Evolutionary conservation across 2,329 filamentous ascomycete species (phyloP).

Genomic region (Botrytis porri): DNA sequence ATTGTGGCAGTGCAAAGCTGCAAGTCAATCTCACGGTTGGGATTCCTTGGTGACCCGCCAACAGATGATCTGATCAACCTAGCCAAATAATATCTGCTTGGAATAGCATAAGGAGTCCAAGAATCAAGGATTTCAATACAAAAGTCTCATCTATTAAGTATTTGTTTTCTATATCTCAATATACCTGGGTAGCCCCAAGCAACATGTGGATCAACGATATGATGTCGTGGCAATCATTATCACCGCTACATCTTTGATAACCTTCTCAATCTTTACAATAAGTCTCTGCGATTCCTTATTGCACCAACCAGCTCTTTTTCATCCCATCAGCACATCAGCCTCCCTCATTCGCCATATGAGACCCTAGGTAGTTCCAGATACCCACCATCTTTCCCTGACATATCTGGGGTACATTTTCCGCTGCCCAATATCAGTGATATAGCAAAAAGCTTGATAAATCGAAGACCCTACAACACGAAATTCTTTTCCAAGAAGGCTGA

Average conservation of each 20-base stretch:
- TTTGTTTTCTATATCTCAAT: background rate
- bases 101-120: background rate
- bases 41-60: background rate
- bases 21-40: background rate
- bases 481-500: background rate
- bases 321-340: background rate
- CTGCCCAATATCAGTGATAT: background rate
- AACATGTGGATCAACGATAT: conserved; percentile 14
- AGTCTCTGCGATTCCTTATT: background rate
- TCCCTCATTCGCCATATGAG: background rate
- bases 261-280: conserved; percentile 4
- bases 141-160: background rate
- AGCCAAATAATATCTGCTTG: background rate
- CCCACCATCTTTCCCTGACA: background rate
- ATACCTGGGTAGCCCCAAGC: background rate
- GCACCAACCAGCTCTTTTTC: background rate
- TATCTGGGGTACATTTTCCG: background rate
- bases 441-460: background rate
- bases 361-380: conserved; percentile 7
- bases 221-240: conserved; percentile 17
- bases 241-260: background rate
- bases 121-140: conserved; percentile 1
- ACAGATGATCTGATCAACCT: background rate
- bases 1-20: background rate
- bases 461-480: background rate